Evolutionary conservation across 208 protist species (phyloP).

Genomic region (Naegleria fowleri): DNA sequence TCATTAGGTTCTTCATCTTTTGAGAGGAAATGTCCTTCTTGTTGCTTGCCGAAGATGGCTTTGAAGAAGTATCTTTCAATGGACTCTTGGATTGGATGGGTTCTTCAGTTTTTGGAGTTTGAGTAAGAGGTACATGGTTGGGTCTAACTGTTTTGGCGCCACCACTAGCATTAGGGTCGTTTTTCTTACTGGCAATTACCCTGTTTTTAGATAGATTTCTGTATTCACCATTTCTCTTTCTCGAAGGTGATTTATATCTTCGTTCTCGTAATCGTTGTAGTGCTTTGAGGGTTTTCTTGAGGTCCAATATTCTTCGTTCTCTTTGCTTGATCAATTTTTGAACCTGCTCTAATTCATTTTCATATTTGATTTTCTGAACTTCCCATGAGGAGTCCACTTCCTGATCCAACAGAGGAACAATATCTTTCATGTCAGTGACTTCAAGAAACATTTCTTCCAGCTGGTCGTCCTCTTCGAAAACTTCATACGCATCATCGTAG

Average conservation of each 20-base stretch:
- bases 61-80: too few relatives aligned
- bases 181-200: not conserved
- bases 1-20: not conserved
- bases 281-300: not conserved
- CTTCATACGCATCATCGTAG: not conserved
- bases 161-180: not conserved
- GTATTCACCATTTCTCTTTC: not conserved
- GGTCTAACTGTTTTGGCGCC: too few relatives aligned
- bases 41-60: too few relatives aligned
- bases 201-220: not conserved
- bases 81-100: too few relatives aligned
- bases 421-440: not conserved
- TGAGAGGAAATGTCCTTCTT: not conserved
- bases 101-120: too few relatives aligned
- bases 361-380: not conserved
- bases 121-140: too few relatives aligned
- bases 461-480: not conserved
- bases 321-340: not conserved
- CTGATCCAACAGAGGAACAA: not conserved
- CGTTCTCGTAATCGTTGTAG: not conserved
- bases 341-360: not conserved
- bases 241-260: not conserved
- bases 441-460: not conserved
- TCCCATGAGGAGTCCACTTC: not conserved
- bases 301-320: not conserved